Percentiles rank a stretch among this genome's conserved stretches.
These are phyloP conservation scores for Tetraselmis striata DNA, from an alignment of 139 green algal genomes.

Conservation along the genomic window DNA sequence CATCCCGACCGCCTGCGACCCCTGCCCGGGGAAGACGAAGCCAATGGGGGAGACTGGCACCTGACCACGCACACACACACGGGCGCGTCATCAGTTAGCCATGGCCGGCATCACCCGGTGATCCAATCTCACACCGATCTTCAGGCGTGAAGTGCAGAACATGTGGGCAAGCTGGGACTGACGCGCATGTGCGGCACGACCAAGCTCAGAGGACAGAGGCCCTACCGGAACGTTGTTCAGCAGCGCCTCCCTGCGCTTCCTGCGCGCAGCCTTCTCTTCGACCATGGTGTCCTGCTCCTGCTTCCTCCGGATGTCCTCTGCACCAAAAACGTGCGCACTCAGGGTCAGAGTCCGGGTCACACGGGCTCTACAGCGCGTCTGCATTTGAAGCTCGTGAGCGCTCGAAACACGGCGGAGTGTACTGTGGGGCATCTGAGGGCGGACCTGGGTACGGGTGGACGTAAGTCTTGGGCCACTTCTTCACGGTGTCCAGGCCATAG, in stretches of 20 bases:
- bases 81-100: too few relatives aligned
- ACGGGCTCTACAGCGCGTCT: too few relatives aligned
- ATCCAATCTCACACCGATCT: too few relatives aligned
- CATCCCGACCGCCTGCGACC: conserved; percentile 86
- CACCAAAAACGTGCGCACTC: conserved; percentile 1
- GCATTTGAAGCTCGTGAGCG: too few relatives aligned
- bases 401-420: too few relatives aligned
- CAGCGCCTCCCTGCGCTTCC: conserved; percentile 13
- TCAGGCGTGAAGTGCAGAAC: too few relatives aligned
- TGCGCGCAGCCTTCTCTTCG: conserved; percentile 34
- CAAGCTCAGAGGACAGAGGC: not conserved
- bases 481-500: conserved; percentile 74
- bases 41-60: conserved; percentile 34
- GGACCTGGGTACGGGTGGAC: conserved; percentile 66
- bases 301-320: conserved; percentile 8
- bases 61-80: not conserved
- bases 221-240: not conserved
- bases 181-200: too few relatives aligned
- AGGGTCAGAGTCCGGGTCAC: too few relatives aligned
- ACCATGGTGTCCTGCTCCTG: conserved; percentile 6
- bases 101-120: too few relatives aligned
- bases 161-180: too few relatives aligned
- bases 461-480: conserved; percentile 64
- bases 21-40: conserved; percentile 89
- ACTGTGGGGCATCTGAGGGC: too few relatives aligned